Base-by-base conservation (phyloP, 2,329 filamentous ascomycete genomes). In the Aspergillus sp. region DNA sequence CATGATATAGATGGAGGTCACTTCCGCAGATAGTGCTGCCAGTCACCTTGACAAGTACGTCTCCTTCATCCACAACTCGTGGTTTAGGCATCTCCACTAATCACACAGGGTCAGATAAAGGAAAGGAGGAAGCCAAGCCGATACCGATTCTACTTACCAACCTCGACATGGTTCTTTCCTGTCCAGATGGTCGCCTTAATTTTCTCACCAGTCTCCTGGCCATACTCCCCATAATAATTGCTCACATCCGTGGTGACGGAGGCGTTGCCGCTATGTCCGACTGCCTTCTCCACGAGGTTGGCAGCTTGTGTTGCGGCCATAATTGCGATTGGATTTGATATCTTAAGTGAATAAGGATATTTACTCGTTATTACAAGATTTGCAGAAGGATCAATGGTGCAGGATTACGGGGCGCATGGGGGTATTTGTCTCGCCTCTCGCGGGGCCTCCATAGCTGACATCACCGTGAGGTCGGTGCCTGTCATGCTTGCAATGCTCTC, bases 131-230 rank as follows among this genome's bases (percentile, higher is more conserved):
- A 21, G 41, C 10, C 10, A 23, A 44, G 4, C 2, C 11, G 10
- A 44, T 6, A 19, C 41, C 2, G 19, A 21, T 19, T 3, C 17
- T 21, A 59, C 62, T 10, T 73, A 86, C 84, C 78, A 17, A 96
- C 81, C 70, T 90, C 78, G 50, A 96, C 90, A 30, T 81, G 85
- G 70, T 92, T 90, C 81, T 94, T 95, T 55, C 90, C 90, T 76
- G 89, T 86, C 92, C 92, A 96, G 2, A 84, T 85, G 13, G 96
- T 77, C 0, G 92, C 92, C 74, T 91, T 89, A 90, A 96, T 95
- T 15, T 77, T 89, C 68, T 87, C 84, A 32, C 75, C 76, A 3
- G 75, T 77, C 4, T 81, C 76, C 68, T 84, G 78, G 23, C 81
- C 84, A 71, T 81, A 81, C 19, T 80, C 74, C 60, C 88, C 81